These are phyloP conservation scores for Colletotrichum cuscutae DNA, from an alignment of 2,329 filamentous ascomycete species.

Conservation along the genomic window DNA sequence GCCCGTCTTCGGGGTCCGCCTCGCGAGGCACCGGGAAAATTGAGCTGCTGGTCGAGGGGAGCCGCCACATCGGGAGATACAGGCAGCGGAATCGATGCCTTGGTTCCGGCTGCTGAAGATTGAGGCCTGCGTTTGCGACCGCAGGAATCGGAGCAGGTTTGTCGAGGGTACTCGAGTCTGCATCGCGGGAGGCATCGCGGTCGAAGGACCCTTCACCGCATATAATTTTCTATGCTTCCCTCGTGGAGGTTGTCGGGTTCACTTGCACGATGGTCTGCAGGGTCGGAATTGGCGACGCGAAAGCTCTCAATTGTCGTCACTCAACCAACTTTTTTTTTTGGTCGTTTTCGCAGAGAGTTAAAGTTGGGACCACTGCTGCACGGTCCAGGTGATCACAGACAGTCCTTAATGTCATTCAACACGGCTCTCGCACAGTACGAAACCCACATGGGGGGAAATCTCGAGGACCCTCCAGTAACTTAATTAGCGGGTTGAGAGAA, in stretches of 20 bases:
- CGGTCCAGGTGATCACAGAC: slow-evolving; percentile 17
- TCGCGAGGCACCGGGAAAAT: slow-evolving; percentile 9
- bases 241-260: neutral
- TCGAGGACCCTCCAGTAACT: neutral
- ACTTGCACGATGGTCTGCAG: neutral
- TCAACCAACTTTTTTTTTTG: slow-evolving; percentile 25
- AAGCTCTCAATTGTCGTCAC: slow-evolving; percentile 2
- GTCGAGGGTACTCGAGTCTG: slow-evolving; percentile 61
- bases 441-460: slow-evolving; percentile 13
- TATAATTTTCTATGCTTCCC: neutral
- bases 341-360: slow-evolving; percentile 18
- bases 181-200: slow-evolving; percentile 49
- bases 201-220: slow-evolving; percentile 31
- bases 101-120: slow-evolving; percentile 59
- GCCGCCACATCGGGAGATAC: neutral
- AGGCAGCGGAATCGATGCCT: slow-evolving; percentile 15
- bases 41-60: slow-evolving; percentile 13
- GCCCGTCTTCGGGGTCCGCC: slow-evolving; percentile 36
- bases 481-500: neutral
- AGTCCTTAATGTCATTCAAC: slow-evolving; percentile 14
- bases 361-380: slow-evolving; percentile 17
- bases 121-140: slow-evolving; percentile 71
- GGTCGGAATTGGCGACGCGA: neutral
- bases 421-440: slow-evolving; percentile 8
- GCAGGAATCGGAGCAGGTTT: slow-evolving; percentile 77